Evolutionary conservation across 1,139 yeast species (phyloP), one percentile per base, ranked within the genome.

Genomic region (Protomyces pachydermus): DNA sequence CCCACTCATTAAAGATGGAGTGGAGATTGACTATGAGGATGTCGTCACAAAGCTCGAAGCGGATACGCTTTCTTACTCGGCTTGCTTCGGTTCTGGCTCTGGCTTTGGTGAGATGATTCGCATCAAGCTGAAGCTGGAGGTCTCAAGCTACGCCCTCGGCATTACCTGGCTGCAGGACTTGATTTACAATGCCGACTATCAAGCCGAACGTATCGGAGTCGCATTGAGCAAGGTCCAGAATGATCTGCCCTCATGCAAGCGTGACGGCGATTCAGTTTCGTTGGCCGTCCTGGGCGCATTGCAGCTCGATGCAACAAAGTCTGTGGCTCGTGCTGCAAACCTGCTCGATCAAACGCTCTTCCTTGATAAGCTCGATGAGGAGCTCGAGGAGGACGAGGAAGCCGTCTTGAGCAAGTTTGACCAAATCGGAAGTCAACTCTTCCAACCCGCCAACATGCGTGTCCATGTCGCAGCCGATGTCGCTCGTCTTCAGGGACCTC

Each of bases 191-290:
- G 81, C 88, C 20, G 80, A 83, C 3, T 89, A 89, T 73, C 96
- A 91, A 66, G 84, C 83, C 67, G 80, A 83, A 18, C 81, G 98
- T 72, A 81, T 91, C 25, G 81, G 80, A 68, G 84, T 89, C 32
- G 80, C 87, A 32, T 73, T 91, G 56, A 96, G 91, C 68, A 89
- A 88, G 71, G 79, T 87, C 58, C 76, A 91, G 67, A 88, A 87
- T 70, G 81, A 88, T 0, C 75, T 93, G 55, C 87, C 96, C 0
- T 96, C 90, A 65, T 78, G 81, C 54, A 91, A 91, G 74, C 84
- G 98, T 72, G 84, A 83, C 70, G 98, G 96, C 25, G 83, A 83
- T 58, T 75, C 81, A 2, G 86, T 91, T 84, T 77, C 90, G 77
- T 77, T 80, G 66, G 86, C 96, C 0, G 74, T 87, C 12, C 79